phyloP scores from a whole-genome alignment of 192 early-diverging fungal species.

The Powellomyces hirtus region DNA sequence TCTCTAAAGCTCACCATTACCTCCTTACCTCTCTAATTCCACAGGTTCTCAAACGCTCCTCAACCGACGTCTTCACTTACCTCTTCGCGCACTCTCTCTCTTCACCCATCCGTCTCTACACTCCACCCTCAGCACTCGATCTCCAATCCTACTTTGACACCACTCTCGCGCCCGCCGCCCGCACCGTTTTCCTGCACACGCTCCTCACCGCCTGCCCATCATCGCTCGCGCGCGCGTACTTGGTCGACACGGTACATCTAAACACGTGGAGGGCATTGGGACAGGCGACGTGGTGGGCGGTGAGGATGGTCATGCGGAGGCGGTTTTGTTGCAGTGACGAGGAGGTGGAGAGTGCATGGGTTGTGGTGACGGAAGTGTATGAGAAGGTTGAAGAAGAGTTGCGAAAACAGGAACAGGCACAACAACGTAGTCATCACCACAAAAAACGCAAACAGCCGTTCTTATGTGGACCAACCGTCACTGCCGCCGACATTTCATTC shows the following conservation, averaged over 20 bases:
- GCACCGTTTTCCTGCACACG: constrained; percentile 28
- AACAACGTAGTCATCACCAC: background rate
- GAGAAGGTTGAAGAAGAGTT: constrained; percentile 18
- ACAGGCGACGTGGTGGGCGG: constrained; percentile 29
- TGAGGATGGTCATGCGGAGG: constrained; percentile 13
- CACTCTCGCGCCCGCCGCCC: constrained; percentile 35
- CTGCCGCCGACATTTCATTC: constrained; percentile 50
- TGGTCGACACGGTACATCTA: constrained; percentile 30
- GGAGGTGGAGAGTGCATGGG: constrained; percentile 25
- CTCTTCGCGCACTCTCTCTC: constrained; percentile 48
- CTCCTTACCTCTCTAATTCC: no score
- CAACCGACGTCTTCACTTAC: constrained; percentile 44
- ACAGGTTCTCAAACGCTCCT: constrained; percentile 41
- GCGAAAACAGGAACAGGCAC: background rate
- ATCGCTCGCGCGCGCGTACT: constrained; percentile 25
- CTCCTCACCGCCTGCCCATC: background rate
- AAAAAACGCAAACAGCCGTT: background rate
- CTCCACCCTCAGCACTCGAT: constrained; percentile 24
- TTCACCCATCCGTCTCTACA: constrained; percentile 37
- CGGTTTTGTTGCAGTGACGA: background rate
- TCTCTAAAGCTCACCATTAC: no score
- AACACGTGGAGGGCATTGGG: constrained; percentile 21
- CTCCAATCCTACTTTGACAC: constrained; percentile 36
- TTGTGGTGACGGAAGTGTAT: constrained; percentile 26
- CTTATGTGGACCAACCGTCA: constrained; percentile 30